phyloP scores from a whole-genome alignment of 1,284 basidiomycete genomes.

The Ceratobasidium theobromae region DNA sequence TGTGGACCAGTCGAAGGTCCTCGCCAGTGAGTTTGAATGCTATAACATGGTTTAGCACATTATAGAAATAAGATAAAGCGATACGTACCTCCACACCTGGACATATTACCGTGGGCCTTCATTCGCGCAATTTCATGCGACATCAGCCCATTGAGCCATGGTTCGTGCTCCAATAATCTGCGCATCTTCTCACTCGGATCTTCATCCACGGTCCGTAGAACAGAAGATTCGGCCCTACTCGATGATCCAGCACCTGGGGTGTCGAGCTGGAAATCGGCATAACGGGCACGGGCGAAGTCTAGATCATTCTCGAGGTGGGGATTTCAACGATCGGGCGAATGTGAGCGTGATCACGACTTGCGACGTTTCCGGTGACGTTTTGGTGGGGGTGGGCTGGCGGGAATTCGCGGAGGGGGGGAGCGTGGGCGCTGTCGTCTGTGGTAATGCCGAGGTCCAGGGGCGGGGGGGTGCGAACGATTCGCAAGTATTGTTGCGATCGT shows the following conservation, averaged over 20 bases:
- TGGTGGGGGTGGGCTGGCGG: background rate
- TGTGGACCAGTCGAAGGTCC: background rate
- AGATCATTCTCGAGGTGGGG: background rate
- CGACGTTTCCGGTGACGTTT: background rate
- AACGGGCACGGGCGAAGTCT: background rate
- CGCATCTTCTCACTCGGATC: background rate
- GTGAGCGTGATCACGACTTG: background rate
- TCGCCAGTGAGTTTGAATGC: background rate
- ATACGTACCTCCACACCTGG: background rate
- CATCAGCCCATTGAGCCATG: conserved; percentile 1
- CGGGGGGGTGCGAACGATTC: background rate
- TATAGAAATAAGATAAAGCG: background rate
- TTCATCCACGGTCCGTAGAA: no score
- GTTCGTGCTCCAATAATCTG: background rate
- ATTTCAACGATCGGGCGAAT: background rate
- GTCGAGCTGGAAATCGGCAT: background rate
- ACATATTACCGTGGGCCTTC: background rate
- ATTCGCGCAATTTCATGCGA: background rate
- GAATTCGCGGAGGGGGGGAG: background rate
- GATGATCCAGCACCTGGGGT: background rate
- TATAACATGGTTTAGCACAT: background rate
- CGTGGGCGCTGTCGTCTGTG: background rate
- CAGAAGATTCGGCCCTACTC: background rate
- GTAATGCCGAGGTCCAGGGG: background rate
- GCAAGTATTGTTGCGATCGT: background rate